Evolutionary conservation across 768 basidiomycete species (phyloP), one percentile per base, ranked within the genome.

Genomic region (Pleurotus salmoneostramineus): DNA sequence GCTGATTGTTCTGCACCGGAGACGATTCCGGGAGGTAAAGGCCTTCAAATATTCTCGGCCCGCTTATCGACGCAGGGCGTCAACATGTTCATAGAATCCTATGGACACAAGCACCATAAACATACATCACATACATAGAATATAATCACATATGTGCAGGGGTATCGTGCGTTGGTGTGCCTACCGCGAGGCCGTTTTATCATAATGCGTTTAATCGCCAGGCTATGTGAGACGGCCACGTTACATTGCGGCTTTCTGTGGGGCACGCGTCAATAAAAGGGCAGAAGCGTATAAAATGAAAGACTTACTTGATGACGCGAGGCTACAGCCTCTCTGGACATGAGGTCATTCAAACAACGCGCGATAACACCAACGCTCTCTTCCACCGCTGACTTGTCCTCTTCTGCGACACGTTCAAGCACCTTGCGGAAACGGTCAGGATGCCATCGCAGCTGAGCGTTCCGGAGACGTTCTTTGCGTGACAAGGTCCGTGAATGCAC

Each of bases 371-470:
- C 88, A 11, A 85, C 86, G 0, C 80, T 84, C 59, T 82, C 81
- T 63, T 88, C 83, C 4, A 91, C 83, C 34, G 62, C 63, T 15
- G 61, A 72, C 64, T 65, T 81, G 37, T 91, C 88, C 49, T 72
- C 71, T 37, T 78, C 79, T 3, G 63, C 66, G 2, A 91, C 82
- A 63, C 82, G 76, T 11, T 64, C 68, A 55, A 88, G 68, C 44
- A 88, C 60, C 40, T 87, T 73, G 57, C 80, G 71, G 72, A 91
- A 91, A 46, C 88, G 74, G 69, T 93, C 91, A 3, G 91, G 91
- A 66, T 93, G 91, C 89, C 89, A 92, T 44, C 88, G 77, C 17
- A 88, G 79, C 68, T 88, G 78, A 0, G 87, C 89, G 31, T 69
- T 75, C 47, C 83, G 80, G 59, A 91, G 79, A 58, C 88, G 77